Conservation (phyloP, 768 basidiomycete species). For the Albatrellus ellisii region DNA sequence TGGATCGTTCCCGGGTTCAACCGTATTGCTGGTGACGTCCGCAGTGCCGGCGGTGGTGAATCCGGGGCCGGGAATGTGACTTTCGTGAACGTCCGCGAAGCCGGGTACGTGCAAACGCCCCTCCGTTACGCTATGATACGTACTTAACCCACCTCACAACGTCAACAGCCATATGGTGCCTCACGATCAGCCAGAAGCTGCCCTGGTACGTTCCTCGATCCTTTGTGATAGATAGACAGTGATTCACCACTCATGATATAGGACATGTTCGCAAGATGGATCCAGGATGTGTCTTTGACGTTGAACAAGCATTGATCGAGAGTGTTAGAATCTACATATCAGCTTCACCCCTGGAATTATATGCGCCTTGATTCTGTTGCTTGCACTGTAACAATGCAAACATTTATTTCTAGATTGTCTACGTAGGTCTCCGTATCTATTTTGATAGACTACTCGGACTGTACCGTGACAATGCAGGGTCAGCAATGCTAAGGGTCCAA, state of each 20-base stretch:
- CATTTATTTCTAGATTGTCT: too few species aligned
- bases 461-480: too few species aligned
- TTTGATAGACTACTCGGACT: too few species aligned
- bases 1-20: slow-evolving; percentile 45
- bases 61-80: slow-evolving; percentile 74
- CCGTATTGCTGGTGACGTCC: slow-evolving; percentile 50
- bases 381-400: too few species aligned
- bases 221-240: background rate
- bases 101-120: slow-evolving; percentile 44
- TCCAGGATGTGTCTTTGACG: slow-evolving; percentile 35
- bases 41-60: slow-evolving; percentile 51
- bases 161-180: slow-evolving; percentile 74
- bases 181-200: slow-evolving; percentile 79
- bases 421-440: too few species aligned
- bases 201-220: slow-evolving; percentile 40
- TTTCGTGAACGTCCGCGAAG: slow-evolving; percentile 64
- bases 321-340: too few species aligned
- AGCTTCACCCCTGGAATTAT: too few species aligned
- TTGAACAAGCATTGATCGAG: too few species aligned
- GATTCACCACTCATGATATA: slow-evolving; percentile 15
- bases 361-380: too few species aligned
- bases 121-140: background rate
- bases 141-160: background rate
- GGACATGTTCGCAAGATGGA: slow-evolving; percentile 53
- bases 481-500: too few species aligned